Percentiles rank a stretch among this genome's conserved stretches.
Evolutionary conservation across 2,329 filamentous ascomycete species (phyloP).

Genomic region (Exophiala spinifera): DNA sequence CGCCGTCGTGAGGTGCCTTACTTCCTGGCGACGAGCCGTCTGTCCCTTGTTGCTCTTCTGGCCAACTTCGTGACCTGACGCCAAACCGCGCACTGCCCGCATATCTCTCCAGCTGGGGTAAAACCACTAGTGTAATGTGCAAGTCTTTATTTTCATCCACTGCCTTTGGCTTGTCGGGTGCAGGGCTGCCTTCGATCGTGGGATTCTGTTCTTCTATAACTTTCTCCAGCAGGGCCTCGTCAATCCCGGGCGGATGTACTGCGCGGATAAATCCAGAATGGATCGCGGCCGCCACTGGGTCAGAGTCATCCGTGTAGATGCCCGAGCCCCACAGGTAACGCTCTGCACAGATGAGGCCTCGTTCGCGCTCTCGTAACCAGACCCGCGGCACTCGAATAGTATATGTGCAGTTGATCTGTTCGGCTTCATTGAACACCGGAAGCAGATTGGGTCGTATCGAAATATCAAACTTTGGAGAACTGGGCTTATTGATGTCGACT

Average conservation of each 20-base stretch:
- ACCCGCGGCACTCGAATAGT: conserved; percentile 82
- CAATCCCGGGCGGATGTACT: conserved; percentile 77
- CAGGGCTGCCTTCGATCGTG: conserved; percentile 47
- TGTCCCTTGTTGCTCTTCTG: conserved; percentile 14
- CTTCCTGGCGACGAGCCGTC: neutral
- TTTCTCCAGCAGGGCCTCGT: conserved; percentile 62
- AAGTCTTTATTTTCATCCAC: conserved; percentile 70
- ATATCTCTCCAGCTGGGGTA: conserved; percentile 77
- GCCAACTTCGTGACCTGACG: conserved; percentile 75
- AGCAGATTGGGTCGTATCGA: conserved; percentile 65
- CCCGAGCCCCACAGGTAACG: conserved; percentile 89
- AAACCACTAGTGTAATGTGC: conserved; percentile 79
- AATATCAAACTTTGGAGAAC: conserved; percentile 56
- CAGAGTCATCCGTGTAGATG: conserved; percentile 93
- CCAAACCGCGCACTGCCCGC: conserved; percentile 72
- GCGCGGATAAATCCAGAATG: conserved; percentile 90
- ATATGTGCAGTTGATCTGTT: conserved; percentile 83
- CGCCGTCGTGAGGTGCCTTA: conserved; percentile 72
- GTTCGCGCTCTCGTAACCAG: conserved; percentile 65
- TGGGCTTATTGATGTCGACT: conserved; percentile 30
- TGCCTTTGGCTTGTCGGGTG: conserved; percentile 39
- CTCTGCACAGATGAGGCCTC: conserved; percentile 79
- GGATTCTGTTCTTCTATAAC: conserved; percentile 49
- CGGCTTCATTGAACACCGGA: conserved; percentile 62
- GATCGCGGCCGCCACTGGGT: conserved; percentile 87